Conservation (phyloP, 2,329 filamentous ascomycete genomes). For the Pseudogymnoascus sp. region DNA sequence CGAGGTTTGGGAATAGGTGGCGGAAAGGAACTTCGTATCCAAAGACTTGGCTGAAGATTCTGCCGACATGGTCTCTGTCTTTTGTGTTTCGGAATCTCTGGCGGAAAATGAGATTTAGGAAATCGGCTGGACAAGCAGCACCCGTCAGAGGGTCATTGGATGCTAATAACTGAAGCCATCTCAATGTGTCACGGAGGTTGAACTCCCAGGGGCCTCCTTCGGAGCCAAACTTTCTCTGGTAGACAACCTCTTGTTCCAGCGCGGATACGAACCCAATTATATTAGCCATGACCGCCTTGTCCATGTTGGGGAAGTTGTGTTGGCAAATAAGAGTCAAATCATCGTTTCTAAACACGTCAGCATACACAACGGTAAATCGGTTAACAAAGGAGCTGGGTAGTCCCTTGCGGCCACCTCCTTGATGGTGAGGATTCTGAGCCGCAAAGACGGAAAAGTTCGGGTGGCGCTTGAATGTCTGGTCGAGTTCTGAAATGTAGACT, state of each 20-base stretch:
- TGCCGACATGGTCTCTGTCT: conserved; percentile 59
- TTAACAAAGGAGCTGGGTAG: conserved; percentile 95
- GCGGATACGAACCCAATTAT: conserved; percentile 74
- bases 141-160: conserved; percentile 53
- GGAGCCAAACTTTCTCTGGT: conserved; percentile 49
- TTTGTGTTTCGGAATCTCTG: conserved; percentile 71
- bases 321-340: conserved; percentile 78
- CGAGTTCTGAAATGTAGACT: conserved; percentile 89
- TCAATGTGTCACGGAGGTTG: conserved; percentile 80
- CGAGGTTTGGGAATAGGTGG: conserved; percentile 66
- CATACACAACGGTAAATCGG: conserved; percentile 95
- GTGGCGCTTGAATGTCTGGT: conserved; percentile 87
- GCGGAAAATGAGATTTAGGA: conserved; percentile 73
- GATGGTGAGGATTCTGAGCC: conserved; percentile 94
- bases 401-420: conserved; percentile 91
- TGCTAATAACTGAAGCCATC: conserved; percentile 72
- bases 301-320: conserved; percentile 63
- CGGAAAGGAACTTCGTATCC: conserved; percentile 36
- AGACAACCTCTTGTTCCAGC: conserved; percentile 65
- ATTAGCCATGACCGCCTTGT: conserved; percentile 49
- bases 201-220: conserved; percentile 87
- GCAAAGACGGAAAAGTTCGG: conserved; percentile 90
- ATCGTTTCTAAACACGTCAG: conserved; percentile 74
- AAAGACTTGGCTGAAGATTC: conserved; percentile 61
- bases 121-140: conserved; percentile 58